Evolutionary conservation across 2,329 filamentous ascomycete species (phyloP).

Genomic region (Hortaea werneckii): DNA sequence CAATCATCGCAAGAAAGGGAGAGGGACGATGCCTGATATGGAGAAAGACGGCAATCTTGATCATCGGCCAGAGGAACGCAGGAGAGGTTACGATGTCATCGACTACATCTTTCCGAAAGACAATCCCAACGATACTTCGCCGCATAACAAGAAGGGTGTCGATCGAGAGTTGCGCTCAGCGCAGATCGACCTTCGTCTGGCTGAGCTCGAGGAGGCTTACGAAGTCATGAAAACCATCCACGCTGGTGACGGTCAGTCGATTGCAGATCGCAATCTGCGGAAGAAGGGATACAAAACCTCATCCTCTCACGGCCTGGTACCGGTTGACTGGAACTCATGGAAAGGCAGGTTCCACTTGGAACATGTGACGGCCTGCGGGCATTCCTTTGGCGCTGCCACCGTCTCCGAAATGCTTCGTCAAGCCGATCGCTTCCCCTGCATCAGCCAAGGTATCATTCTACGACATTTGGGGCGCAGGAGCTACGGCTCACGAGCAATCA

Average conservation of each 20-base stretch:
- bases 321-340: conserved; percentile 49
- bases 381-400: conserved; percentile 59
- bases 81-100: conserved; percentile 20
- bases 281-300: conserved; percentile 49
- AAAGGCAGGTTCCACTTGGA: conserved; percentile 44
- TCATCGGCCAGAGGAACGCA: conserved; percentile 13
- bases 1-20: conserved; percentile 39
- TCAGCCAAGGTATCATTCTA: conserved; percentile 56
- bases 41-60: conserved; percentile 17
- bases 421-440: conserved; percentile 43
- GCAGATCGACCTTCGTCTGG: conserved; percentile 52
- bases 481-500: conserved; percentile 33
- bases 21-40: conserved; percentile 26
- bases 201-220: conserved; percentile 56
- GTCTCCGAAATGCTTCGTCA: conserved; percentile 50
- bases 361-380: conserved; percentile 52
- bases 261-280: conserved; percentile 46
- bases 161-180: conserved; percentile 50
- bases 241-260: conserved; percentile 41
- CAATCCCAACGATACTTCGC: conserved; percentile 36
- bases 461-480: conserved; percentile 52
- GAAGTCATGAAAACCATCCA: conserved; percentile 46
- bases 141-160: conserved; percentile 49
- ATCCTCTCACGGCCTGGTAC: conserved; percentile 48
- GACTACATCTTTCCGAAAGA: conserved; percentile 55